These are phyloP conservation scores for Vaccinium macrocarpon DNA, from an alignment of 148 eudicot species.

Conservation along the genomic window DNA sequence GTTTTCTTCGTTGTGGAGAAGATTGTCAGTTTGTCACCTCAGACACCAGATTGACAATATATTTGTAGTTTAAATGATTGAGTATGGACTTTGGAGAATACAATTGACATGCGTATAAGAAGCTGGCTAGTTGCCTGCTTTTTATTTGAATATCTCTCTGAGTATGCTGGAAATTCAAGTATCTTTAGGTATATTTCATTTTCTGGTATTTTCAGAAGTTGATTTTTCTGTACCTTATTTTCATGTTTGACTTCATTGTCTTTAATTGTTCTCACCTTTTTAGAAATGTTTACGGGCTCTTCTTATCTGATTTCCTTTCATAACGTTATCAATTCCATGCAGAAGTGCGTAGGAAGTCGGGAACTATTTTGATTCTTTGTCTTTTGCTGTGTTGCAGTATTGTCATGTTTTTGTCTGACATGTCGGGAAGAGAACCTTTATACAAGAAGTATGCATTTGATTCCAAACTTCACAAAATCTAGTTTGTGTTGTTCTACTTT, in stretches of 20 bases:
- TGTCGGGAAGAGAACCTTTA: conserved; percentile 99
- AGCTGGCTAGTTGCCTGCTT: background rate
- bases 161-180: background rate
- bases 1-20: background rate
- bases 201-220: background rate
- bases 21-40: background rate
- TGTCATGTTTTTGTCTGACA: conserved; percentile 96
- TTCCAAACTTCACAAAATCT: background rate
- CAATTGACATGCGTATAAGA: background rate
- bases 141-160: background rate
- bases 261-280: background rate
- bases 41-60: background rate
- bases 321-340: background rate
- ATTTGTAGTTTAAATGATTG: background rate
- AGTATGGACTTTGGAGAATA: background rate
- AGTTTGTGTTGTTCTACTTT: background rate
- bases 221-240: background rate
- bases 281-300: background rate
- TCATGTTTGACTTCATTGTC: conserved; percentile 4
- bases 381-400: conserved; percentile 55
- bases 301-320: background rate
- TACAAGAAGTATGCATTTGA: conserved; percentile 70
- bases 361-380: conserved; percentile 8
- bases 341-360: background rate
- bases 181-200: background rate